Evolutionary conservation across 306 rosid genomes (phyloP), one percentile per base, ranked within the genome.

Genomic region (Neltuma alba): DNA sequence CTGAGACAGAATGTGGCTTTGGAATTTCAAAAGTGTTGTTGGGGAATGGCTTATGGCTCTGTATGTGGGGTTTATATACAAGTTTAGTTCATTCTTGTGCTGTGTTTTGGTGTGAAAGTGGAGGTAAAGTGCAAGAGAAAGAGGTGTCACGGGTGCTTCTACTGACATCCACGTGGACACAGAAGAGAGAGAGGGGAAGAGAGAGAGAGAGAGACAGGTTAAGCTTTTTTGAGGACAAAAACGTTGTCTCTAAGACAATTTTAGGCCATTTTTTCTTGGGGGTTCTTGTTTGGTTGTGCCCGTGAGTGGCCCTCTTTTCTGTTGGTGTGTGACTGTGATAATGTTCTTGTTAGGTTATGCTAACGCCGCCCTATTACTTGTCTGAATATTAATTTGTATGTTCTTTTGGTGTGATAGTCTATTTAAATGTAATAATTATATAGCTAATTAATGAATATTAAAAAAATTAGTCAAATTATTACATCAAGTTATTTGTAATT

Each of bases 141-240:
- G 74, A 81, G 81, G 84, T 89, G 86, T 95, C 99, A 95, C 98
- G 97, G 98, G 97, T 87, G 90, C 78, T 65, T 84, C 79, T 75
- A 81, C 76, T 81, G 84, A 80, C 83, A 86, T 41, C 48, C 65
- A 85, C 28, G 61, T 33, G 57, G 79, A 74, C 2, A 55, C 18
- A 76, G 41, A n/a, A n/a, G n/a, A n/a, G n/a, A 66, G 76, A 71
- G 72, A 55, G 42, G n/a, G n/a, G n/a, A n/a, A 76, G 74, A 83
- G 54, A 65, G 62, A 84, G 61, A 85, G 89, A 86, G 84, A 83
- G 82, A 74, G 81, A 76, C 80, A 84, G 65, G 88, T 70, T 67
- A 72, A 77, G 72, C 79, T 86, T 30, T 88, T 86, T 78, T 25
- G 83, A 85, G 75, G 76, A 84, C 74, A 83, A 82, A 88, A 89